Evolutionary conservation across 768 basidiomycete species (phyloP), one percentile per base, ranked within the genome.

Genomic region (Clavulina sp.): DNA sequence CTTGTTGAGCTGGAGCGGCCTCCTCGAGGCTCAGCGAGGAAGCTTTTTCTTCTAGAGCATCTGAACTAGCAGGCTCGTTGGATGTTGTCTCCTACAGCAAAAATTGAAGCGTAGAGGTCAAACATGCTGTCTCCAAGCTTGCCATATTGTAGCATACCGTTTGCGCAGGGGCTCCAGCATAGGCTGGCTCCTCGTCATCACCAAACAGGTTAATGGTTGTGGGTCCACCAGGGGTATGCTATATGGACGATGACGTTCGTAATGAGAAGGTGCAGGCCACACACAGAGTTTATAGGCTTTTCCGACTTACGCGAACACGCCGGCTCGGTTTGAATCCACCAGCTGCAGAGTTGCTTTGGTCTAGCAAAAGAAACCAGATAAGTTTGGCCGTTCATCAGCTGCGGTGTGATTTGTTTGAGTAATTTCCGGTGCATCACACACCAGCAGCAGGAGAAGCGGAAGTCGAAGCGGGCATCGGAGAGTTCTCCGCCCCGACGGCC

Each of bases 271-370:
- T n/a, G n/a, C n/a, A n/a, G n/a, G n/a, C n/a, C n/a, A n/a, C n/a
- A n/a, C n/a, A 30, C 5, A 16, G 4, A 7, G 5, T 19, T 4
- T 19, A 19, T 19, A 36, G 23, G 18, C 30, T 41, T 16, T 32
- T 55, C 41, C 1, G 57, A 3, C 57, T 49, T n/a, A 54, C 56
- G 7, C 57, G 50, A 32, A 58, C 57, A 44, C 57, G 56, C 7
- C 57, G 53, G 13, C 53, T 50, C 2, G 57, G 57, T 18, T 52
- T 57, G 50, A 57, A 58, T 32, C 49, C 56, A 4, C 44, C 49
- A 21, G 51, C 28, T 51, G 3, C n/a, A 26, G n/a, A 28, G 50
- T n/a, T 29, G 2, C 47, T 28, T 9, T 41, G 32, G n/a, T n/a
- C n/a, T n/a, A n/a, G n/a, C n/a, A n/a, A n/a, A n/a, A n/a, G n/a